Conservation (phyloP, 495 filamentous ascomycete species). For the Astrothelium subdiscretum region DNA sequence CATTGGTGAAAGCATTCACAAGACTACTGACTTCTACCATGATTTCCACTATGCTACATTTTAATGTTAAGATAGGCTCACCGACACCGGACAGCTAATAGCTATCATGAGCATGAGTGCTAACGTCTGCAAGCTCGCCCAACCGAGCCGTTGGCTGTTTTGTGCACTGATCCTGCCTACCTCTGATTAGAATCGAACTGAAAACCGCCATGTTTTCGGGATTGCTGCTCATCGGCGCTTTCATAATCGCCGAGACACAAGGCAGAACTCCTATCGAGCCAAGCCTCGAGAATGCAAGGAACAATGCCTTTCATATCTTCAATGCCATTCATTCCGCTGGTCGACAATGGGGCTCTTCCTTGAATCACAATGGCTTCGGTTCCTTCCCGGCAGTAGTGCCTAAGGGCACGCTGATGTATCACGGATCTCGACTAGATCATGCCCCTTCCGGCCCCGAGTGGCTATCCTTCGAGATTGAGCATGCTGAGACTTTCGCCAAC, state of each 20-base stretch:
- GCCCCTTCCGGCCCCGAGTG: neutral
- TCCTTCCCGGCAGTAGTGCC: neutral
- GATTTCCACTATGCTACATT: too few species aligned
- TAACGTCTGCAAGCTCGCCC: too few species aligned
- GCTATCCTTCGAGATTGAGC: neutral
- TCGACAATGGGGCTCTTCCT: neutral
- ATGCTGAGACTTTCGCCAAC: neutral
- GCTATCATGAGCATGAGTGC: too few species aligned
- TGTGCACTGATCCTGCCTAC: too few species aligned
- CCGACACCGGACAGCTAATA: too few species aligned
- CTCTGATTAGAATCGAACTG: too few species aligned
- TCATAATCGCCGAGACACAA: neutral
- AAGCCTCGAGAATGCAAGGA: neutral
- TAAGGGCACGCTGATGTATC: neutral
- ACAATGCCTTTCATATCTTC: neutral
- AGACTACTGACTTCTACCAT: too few species aligned
- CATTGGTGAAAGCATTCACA: too few species aligned
- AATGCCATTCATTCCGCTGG: neutral
- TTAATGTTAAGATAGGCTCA: too few species aligned
- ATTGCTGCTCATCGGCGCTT: neutral
- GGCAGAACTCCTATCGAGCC: neutral
- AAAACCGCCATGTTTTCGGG: neutral
- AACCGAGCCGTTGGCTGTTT: too few species aligned
- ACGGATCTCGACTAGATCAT: neutral
- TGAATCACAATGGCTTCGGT: neutral